Evolutionary conservation across 345 rosid genomes (phyloP), one percentile per base, ranked within the genome.

Genomic region (Viola odorata): DNA sequence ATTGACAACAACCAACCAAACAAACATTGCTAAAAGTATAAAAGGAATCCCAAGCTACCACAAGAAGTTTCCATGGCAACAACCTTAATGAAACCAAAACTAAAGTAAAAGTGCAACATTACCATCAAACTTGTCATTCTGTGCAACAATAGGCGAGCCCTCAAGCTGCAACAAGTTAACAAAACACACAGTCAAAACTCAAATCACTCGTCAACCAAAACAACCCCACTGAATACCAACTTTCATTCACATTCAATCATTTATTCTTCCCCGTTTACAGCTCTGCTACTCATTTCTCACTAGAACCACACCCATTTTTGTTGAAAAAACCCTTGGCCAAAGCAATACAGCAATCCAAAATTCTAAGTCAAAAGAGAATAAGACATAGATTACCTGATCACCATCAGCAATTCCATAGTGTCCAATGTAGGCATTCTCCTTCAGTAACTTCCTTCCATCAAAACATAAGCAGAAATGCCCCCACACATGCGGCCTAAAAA

Each of bases 101-200:
- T 23, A 23, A 23, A 23, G 2, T 23, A 23, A 23, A 23, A 23
- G 32, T 23, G 32, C 32, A 23, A 23, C 32, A 23, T 81, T 72
- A 89, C 98, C 97, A 70, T 87, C 85, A 73, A 92, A 89, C 68
- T 92, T 92, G 52, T 92, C 97, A 78, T 92, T 92, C 71, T 92
- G 96, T 3, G 90, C 91, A 44, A 92, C 88, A 47, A 85, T 76
- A 0, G 98, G 97, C 9, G 96, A 89, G 53, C 98, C 98, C 69
- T 92, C 97, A 66, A 87, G 94, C 98, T 74, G 87, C 58, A 72
- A 77, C 37, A 63, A 79, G 51, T 55, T 64, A 72, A 73, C 64
- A 70, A 57, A 52, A 6, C 54, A 57, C 11, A 49, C 1, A 40
- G n/a, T n/a, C 62, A 23, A 57, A 13, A 4, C 41, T 16, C 9